A percentile compares a stretch with the other conserved stretches of the same genome.
Conservation (phyloP, 306 rosid species). For the Betula pendula region DNA sequence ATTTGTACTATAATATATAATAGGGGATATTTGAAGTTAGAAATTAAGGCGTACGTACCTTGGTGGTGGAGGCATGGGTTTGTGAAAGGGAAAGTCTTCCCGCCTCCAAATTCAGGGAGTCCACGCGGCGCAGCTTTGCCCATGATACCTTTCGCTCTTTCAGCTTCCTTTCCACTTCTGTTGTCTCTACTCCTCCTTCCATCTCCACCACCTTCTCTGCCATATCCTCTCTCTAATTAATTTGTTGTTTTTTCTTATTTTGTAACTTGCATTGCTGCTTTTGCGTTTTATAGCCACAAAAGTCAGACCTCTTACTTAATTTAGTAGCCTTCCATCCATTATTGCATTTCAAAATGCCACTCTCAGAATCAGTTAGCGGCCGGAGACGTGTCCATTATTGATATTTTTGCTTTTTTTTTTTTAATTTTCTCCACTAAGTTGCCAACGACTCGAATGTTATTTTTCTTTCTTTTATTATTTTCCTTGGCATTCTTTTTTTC, state of each 20-base stretch:
- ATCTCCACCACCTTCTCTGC: constrained; percentile 1
- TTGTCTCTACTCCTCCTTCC: neutral
- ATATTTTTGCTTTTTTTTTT: too few species aligned
- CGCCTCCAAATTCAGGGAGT: constrained; percentile 78
- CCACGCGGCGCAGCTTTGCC: constrained; percentile 73
- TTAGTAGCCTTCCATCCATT: neutral
- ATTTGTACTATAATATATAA: too few species aligned
- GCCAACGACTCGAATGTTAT: too few species aligned
- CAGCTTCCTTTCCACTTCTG: constrained; percentile 11
- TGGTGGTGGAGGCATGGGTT: constrained; percentile 21
- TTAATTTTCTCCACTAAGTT: too few species aligned
- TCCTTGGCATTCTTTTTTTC: too few species aligned
- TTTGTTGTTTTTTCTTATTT: neutral
- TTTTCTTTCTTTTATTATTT: too few species aligned
- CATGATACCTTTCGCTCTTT: constrained; percentile 51
- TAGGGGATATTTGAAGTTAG: too few species aligned
- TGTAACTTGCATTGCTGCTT: neutral
- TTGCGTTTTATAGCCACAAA: neutral
- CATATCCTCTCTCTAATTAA: neutral
- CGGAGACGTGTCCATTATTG: too few species aligned
- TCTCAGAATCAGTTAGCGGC: too few species aligned
- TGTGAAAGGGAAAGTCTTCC: constrained; percentile 50
- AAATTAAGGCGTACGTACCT: too few species aligned
- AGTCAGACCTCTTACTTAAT: too few species aligned
- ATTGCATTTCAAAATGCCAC: neutral